Evolutionary conservation across 352 stramenopile species (phyloP).

Genomic region (Globisporangium paddicum): DNA sequence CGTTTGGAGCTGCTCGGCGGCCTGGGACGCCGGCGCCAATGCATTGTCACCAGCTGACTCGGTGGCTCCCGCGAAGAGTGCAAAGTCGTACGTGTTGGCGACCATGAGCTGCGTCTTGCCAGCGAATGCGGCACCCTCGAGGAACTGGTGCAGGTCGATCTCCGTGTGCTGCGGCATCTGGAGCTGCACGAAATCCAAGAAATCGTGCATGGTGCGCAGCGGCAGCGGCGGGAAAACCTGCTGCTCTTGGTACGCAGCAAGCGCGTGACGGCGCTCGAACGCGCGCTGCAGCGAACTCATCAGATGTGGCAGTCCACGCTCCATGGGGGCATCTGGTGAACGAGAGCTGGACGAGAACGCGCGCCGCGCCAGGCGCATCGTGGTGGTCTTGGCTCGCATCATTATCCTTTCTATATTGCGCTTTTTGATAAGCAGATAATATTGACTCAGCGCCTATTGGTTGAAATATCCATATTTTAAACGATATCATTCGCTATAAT

Average conservation of each 20-base stretch:
- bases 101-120: constrained; percentile 23
- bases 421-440: not conserved
- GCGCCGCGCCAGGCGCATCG: not conserved
- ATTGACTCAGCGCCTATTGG: not conserved
- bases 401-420: no score
- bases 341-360: not conserved
- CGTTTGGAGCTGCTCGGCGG: constrained; percentile 14
- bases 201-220: constrained; percentile 15
- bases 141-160: constrained; percentile 36
- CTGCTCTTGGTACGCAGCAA: constrained; percentile 21
- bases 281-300: constrained; percentile 12
- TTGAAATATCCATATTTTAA: no score
- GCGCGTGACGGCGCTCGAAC: constrained; percentile 12
- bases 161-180: constrained; percentile 25
- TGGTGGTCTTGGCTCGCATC: not conserved
- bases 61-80: constrained; percentile 18
- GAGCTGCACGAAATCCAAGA: constrained; percentile 29
- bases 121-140: constrained; percentile 26
- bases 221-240: constrained; percentile 22
- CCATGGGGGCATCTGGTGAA: not conserved
- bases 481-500: no score
- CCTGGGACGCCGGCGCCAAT: not conserved
- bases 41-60: not conserved
- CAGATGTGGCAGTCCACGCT: not conserved
- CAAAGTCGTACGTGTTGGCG: constrained; percentile 34